Base-by-base conservation (phyloP, 306 rosid genomes). In the Glycine tomentella region DNA sequence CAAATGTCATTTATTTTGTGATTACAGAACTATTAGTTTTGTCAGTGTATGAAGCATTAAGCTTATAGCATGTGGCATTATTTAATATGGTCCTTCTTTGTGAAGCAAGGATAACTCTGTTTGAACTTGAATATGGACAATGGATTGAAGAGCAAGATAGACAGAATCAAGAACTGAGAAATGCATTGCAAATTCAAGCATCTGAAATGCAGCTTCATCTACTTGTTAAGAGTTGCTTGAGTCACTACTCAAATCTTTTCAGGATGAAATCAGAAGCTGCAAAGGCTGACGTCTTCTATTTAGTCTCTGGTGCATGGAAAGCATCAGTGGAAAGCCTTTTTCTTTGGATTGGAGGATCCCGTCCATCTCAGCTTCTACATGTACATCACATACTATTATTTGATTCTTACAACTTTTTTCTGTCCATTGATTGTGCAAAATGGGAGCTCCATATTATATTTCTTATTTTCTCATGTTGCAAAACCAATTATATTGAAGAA, bases 331-430 rank as follows among this genome's bases (percentile, higher is more conserved):
- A 93, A 66, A 92, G 97, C 6, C 85, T 89, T 52, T 91, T 83
- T 81, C 92, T 84, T 51, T 93, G 97, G 97, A 93, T 93, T 20
- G 97, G 97, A 48, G 97, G 97, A 74, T 91, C 90, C 36, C 97
- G 97, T 74, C 97, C 96, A 3, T 93, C 97, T 0, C 91, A 93
- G 80, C 90, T 93, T 85, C 89, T 93, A 69, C 80, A 81, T 12
- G 97, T 93, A 91, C 20, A 56, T 48, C 20, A 6, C n/a, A 8
- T n/a, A 52, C 55, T 13, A 50, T 81, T 77, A 67, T 48, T 61
- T 67, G 40, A 64, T 34, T 58, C 50, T 65, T 13, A 64, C 48
- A 6, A 36, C 12, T 14, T 36, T 38, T 51, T 34, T 50, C 31
- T 15, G 3, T 53, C 53, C 16, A 53, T 34, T 55, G 65, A 38